A percentile compares a stretch with the other conserved stretches of the same genome.
These are phyloP conservation scores for Carex arenaria DNA, from an alignment of 202 grass and related monocot species.

Conservation along the genomic window DNA sequence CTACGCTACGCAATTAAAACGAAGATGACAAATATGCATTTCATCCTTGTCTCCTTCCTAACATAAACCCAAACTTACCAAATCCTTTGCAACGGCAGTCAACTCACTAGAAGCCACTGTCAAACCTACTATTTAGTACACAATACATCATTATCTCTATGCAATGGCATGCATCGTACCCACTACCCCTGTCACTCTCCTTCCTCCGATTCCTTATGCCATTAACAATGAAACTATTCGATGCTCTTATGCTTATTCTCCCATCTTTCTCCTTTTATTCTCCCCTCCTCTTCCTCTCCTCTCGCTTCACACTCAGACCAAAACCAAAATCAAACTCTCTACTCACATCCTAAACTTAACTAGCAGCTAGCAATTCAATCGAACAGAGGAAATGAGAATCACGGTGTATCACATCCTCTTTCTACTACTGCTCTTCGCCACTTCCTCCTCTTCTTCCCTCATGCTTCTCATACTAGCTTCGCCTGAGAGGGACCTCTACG, in stretches of 20 bases:
- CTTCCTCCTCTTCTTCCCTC: not conserved
- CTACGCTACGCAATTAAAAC: not conserved
- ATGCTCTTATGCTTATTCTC: conserved; percentile 29
- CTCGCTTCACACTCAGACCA: not conserved
- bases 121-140: not conserved
- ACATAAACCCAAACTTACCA: not conserved
- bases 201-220: conserved; percentile 21
- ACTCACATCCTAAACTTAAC: not conserved
- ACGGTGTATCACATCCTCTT: not conserved
- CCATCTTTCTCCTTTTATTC: conserved; percentile 12
- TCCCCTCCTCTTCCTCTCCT: not conserved
- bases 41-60: not conserved
- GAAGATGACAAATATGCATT: not conserved
- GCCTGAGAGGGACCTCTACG: conserved; percentile 46
- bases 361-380: not conserved
- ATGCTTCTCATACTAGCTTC: conserved; percentile 9
- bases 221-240: conserved; percentile 6
- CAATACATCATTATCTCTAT: not conserved
- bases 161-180: conserved; percentile 6
- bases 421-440: conserved; percentile 7
- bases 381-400: not conserved
- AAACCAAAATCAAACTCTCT: not conserved
- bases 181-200: not conserved
- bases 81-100: conserved; percentile 4
- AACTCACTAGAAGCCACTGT: conserved; percentile 19